phyloP scores from a whole-genome alignment of 2,329 filamentous ascomycete genomes.

The Claviceps sorghi region DNA sequence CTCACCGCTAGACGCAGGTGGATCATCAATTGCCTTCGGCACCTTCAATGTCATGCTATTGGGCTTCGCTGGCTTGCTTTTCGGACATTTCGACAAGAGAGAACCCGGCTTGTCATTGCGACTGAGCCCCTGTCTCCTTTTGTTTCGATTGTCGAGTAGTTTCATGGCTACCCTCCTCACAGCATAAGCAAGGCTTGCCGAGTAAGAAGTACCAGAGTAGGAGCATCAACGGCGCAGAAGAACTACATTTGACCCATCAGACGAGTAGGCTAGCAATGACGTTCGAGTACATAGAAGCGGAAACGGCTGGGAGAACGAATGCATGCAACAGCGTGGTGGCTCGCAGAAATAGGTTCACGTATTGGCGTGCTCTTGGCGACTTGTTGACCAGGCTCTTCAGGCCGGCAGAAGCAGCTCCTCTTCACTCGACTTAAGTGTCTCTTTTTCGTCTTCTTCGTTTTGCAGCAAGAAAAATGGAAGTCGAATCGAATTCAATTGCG shows the following conservation, averaged over 20 bases:
- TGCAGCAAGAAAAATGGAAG: neutral
- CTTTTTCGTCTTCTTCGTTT: neutral
- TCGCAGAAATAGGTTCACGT: neutral
- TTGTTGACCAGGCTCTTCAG: neutral
- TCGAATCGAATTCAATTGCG: neutral
- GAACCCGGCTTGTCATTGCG: conserved; percentile 3
- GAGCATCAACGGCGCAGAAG: neutral
- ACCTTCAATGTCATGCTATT: conserved; percentile 5
- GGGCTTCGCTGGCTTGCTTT: neutral
- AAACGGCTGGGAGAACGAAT: neutral
- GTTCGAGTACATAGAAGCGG: neutral
- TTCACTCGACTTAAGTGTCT: neutral
- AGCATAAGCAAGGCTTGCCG: neutral
- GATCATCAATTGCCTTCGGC: conserved; percentile 9
- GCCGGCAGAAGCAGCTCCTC: neutral
- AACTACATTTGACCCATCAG: neutral
- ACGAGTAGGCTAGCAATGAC: neutral
- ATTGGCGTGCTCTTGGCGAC: neutral
- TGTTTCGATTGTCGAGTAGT: conserved; percentile 4
- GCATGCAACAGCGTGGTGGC: neutral
- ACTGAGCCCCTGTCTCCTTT: conserved; percentile 11
- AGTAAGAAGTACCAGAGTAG: neutral
- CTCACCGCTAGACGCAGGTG: conserved; percentile 17
- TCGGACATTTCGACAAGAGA: conserved; percentile 8
- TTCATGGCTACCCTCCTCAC: neutral